Evolutionary conservation across 2,329 filamentous ascomycete species (phyloP), one percentile per base, ranked within the genome.

Genomic region (Penicillium sp.): DNA sequence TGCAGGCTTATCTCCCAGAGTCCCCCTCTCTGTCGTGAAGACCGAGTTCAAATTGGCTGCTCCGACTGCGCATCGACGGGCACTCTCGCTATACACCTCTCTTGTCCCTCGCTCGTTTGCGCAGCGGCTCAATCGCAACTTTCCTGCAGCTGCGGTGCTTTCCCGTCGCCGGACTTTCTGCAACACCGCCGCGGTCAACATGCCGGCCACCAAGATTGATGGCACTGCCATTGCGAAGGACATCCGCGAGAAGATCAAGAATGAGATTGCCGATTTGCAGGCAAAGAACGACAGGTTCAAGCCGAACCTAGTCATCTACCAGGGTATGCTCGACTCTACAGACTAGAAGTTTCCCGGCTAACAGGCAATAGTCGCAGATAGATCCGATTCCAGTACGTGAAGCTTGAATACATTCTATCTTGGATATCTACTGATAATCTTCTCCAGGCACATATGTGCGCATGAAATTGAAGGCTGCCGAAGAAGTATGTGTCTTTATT

Each of bases 401-500:
- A 16, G 24, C 47, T 24, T 28, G 18, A 20, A 2, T 2, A 18
- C 7, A 55, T 26, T 49, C 40, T 64, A 42, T 57, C 58, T 16
- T 62, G 60, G 18, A 58, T 52, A 60, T 56, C 61, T 33, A 24
- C 58, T 49, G 21, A 24, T 45, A 47, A 46, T 53, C 62, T 73
- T 65, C 72, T 65, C 61, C 68, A 93, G 89, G 87, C 69, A 97
- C 93, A 52, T 99, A 99, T 89, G 93, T 99, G 76, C 92, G 92
- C 77, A 99, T 99, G 94, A 99, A 99, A 81, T 79, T 97, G 69
- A 99, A 97, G 83, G 94, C 94, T 63, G 94, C 94, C 58, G 81
- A 90, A 72, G 94, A 97, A 83, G 89, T 91, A 79, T 65, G 77
- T 62, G 28, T 18, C 45, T 46, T 49, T 43, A 28, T 49, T 47